These are phyloP conservation scores for Aspergillus intermedius DNA, from an alignment of 2,329 filamentous ascomycete species.

Conservation along the genomic window DNA sequence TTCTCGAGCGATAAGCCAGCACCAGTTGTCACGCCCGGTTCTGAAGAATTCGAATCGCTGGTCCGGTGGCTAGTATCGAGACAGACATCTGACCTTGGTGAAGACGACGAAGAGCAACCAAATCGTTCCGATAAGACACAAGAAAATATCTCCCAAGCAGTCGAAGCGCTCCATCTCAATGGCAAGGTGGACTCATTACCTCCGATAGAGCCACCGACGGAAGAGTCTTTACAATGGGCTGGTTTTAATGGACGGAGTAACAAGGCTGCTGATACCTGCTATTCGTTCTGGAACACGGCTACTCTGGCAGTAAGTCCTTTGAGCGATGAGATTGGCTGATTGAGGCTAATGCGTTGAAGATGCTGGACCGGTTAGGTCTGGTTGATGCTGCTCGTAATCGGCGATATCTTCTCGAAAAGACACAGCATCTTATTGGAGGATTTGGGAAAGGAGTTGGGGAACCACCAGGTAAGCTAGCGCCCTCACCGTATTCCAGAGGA, in stretches of 20 bases:
- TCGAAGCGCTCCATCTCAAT: constrained; percentile 12
- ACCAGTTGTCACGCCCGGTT: constrained; percentile 21
- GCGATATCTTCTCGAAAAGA: constrained; percentile 76
- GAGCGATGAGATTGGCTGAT: neutral
- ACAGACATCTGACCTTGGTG: constrained; percentile 55
- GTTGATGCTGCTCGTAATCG: constrained; percentile 56
- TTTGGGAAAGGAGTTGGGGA: constrained; percentile 67
- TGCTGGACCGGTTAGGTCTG: constrained; percentile 54
- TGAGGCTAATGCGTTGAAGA: constrained; percentile 34
- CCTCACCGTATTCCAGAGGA: neutral
- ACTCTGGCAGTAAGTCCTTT: constrained; percentile 46
- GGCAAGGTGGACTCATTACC: constrained; percentile 24
- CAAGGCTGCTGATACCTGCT: constrained; percentile 91
- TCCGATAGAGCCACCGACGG: constrained; percentile 14
- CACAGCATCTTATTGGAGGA: constrained; percentile 77
- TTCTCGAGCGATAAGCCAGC: constrained; percentile 38
- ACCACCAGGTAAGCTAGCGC: constrained; percentile 52
- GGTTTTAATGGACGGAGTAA: constrained; percentile 89
- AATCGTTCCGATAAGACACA: constrained; percentile 5
- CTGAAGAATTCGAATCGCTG: constrained; percentile 28
- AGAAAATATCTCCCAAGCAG: constrained; percentile 1
- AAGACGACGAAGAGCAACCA: constrained; percentile 33
- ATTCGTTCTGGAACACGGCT: constrained; percentile 83
- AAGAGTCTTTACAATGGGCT: constrained; percentile 45
- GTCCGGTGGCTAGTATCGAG: constrained; percentile 56